phyloP scores from a whole-genome alignment of 73 alveolate species.

The Uronychia binucleata region DNA sequence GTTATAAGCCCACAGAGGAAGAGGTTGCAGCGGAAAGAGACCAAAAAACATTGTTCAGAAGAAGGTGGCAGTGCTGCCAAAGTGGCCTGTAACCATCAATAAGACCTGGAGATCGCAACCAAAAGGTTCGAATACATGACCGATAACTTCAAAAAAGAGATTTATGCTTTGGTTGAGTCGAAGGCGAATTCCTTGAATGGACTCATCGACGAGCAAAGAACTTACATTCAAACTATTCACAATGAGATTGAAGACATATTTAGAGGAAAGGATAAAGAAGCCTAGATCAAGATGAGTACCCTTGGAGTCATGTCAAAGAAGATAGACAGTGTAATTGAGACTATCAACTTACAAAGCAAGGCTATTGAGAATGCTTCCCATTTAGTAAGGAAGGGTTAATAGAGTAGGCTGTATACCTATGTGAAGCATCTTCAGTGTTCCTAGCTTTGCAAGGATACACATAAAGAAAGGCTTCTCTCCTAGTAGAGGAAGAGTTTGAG shows the following conservation, averaged over 20 bases:
- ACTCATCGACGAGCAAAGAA: not conserved
- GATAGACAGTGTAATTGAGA: not conserved
- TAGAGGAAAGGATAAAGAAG: not conserved
- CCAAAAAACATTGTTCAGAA: no score
- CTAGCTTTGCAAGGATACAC: not conserved
- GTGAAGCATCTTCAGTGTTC: not conserved
- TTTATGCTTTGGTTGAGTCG: no score
- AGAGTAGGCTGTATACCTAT: not conserved
- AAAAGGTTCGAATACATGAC: no score
- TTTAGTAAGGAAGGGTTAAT: not conserved
- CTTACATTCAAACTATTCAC: not conserved
- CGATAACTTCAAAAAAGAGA: no score
- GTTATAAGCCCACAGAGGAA: no score
- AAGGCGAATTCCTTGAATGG: no score
- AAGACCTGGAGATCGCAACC: no score
- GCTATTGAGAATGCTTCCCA: not conserved
- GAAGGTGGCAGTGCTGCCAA: no score
- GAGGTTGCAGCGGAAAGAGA: no score
- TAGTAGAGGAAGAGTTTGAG: no score
- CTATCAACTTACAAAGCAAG: not conserved
- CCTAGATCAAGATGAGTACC: not conserved
- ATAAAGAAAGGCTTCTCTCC: not conserved
- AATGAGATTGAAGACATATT: not conserved
- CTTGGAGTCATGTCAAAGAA: not conserved
- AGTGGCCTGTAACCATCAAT: no score